Evolutionary conservation across 1,284 basidiomycete genomes (phyloP).

Genomic region (Gomphus bonarii): DNA sequence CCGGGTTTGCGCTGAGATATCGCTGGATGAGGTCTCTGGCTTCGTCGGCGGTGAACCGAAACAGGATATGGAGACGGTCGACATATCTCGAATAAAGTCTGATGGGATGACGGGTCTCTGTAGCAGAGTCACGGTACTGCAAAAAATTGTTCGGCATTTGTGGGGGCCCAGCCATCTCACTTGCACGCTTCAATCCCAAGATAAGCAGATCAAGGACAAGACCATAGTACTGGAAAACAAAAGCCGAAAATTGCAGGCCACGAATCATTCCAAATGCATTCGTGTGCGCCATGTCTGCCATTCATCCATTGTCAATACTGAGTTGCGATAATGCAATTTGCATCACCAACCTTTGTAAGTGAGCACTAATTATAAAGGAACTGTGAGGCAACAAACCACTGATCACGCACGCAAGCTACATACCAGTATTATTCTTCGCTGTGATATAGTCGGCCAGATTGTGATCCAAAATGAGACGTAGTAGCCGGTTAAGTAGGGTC

Average conservation of each 20-base stretch:
- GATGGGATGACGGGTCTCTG: constrained; percentile 91
- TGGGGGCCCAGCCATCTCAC: constrained; percentile 94
- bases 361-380: constrained; percentile 38
- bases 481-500: constrained; percentile 85
- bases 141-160: constrained; percentile 95
- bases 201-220: constrained; percentile 87
- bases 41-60: constrained; percentile 98
- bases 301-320: constrained; percentile 8
- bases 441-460: constrained; percentile 98
- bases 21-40: constrained; percentile 96
- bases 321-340: neutral
- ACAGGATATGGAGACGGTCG: constrained; percentile 88
- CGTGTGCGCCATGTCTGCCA: constrained; percentile 77
- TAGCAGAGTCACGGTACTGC: constrained; percentile 87
- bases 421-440: constrained; percentile 89
- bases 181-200: constrained; percentile 87
- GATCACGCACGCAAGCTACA: constrained; percentile 13
- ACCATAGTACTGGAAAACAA: constrained; percentile 96
- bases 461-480: constrained; percentile 92
- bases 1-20: constrained; percentile 92
- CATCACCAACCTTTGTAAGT: constrained; percentile 74
- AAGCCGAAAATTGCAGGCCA: constrained; percentile 92
- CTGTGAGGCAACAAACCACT: neutral
- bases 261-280: constrained; percentile 90
- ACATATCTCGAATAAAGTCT: constrained; percentile 93